Evolutionary conservation across 2,329 filamentous ascomycete species (phyloP).

Genomic region (Penicillium sp.): DNA sequence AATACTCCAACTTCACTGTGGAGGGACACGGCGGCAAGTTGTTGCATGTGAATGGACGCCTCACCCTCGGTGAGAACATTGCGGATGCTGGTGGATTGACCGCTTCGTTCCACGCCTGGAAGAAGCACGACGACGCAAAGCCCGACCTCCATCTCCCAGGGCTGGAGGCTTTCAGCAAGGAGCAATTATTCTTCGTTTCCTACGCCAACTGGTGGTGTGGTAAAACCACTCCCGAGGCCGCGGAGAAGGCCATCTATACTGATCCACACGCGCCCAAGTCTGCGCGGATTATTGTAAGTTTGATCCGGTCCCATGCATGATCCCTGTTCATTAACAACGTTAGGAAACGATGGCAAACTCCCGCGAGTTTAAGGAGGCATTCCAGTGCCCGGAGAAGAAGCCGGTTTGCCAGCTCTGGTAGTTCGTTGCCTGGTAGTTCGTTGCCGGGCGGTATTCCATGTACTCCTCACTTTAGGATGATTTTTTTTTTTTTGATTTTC

Average conservation of each 20-base stretch:
- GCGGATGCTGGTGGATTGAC: conserved; percentile 68
- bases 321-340: not conserved
- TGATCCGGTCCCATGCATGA: not conserved
- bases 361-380: conserved; percentile 65
- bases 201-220: conserved; percentile 68
- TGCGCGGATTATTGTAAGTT: conserved; percentile 54
- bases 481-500: not conserved
- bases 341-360: conserved; percentile 66
- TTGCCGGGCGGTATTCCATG: not conserved
- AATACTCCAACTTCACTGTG: conserved; percentile 64
- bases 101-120: conserved; percentile 66
- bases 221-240: conserved; percentile 60
- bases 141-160: conserved; percentile 60
- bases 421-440: conserved; percentile 37
- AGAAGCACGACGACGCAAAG: conserved; percentile 55
- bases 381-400: conserved; percentile 64
- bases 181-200: conserved; percentile 69
- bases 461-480: not conserved
- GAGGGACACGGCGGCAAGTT: conserved; percentile 56
- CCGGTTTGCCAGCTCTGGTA: conserved; percentile 72
- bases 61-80: conserved; percentile 70
- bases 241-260: conserved; percentile 58
- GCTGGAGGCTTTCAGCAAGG: conserved; percentile 61
- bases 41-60: conserved; percentile 62
- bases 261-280: conserved; percentile 67